These are phyloP conservation scores for Mycocentrospora acerina DNA, from an alignment of 2,329 filamentous ascomycete genomes.

Conservation along the genomic window DNA sequence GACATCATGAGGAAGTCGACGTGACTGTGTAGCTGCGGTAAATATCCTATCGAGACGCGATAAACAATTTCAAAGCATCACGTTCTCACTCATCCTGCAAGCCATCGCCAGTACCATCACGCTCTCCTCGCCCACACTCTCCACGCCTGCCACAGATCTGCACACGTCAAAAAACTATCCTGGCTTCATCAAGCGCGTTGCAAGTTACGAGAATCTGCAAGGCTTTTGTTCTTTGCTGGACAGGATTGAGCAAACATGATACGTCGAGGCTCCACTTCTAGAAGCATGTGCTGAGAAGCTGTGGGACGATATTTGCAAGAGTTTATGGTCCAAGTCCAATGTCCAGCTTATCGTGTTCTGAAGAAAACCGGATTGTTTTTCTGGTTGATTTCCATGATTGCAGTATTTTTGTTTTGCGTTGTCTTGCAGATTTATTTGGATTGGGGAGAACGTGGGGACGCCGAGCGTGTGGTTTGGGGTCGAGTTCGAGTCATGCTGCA, in stretches of 20 bases:
- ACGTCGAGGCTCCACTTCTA: constrained; percentile 19
- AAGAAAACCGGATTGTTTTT: no score
- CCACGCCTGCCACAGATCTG: no score
- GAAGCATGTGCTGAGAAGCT: constrained; percentile 32
- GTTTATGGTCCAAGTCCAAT: constrained; percentile 27
- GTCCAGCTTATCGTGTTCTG: constrained; percentile 7
- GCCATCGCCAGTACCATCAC: neutral
- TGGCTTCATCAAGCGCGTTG: constrained; percentile 8
- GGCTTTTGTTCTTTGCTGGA: constrained; percentile 32
- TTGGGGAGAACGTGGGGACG: no score
- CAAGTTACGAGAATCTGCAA: constrained; percentile 23
- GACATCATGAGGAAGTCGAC: no score
- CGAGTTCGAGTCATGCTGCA: no score
- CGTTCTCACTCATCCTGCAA: neutral
- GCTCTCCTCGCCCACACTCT: no score
- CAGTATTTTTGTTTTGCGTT: no score
- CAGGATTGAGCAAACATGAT: constrained; percentile 21
- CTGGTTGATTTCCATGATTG: no score
- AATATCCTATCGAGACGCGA: no score
- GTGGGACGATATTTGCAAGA: constrained; percentile 19
- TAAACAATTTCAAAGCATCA: neutral
- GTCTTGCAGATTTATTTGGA: no score
- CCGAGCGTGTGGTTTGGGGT: no score
- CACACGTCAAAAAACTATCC: neutral
- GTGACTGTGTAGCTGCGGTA: no score